Evolutionary conservation across 2,329 filamentous ascomycete species (phyloP).

Genomic region (Aspergillus fischeri): DNA sequence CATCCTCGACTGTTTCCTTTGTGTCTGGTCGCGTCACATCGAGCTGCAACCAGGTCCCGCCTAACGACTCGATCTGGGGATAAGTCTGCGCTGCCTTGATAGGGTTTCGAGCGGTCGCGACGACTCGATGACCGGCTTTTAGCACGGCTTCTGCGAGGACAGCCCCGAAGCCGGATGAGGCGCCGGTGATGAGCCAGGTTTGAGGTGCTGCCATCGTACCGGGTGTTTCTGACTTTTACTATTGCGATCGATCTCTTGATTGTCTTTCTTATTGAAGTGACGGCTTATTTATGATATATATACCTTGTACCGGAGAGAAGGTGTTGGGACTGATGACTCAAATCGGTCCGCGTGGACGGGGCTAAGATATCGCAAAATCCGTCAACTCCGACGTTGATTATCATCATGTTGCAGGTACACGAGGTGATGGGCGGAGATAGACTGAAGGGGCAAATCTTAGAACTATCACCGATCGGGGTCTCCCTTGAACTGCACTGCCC

Average conservation of each 20-base stretch:
- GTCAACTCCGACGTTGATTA: not conserved
- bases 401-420: not conserved
- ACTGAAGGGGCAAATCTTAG: not conserved
- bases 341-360: too few relatives aligned
- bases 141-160: constrained; percentile 45
- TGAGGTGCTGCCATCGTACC: not conserved
- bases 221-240: not conserved
- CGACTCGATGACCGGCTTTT: constrained; percentile 45
- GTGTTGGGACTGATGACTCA: too few relatives aligned
- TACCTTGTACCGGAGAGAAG: too few relatives aligned
- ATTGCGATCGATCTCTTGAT: not conserved
- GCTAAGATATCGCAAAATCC: not conserved
- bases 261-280: not conserved
- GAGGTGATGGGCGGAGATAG: not conserved
- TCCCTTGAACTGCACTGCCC: too few relatives aligned
- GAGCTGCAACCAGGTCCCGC: constrained; percentile 6
- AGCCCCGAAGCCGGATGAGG: constrained; percentile 50
- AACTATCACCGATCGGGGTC: too few relatives aligned
- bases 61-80: constrained; percentile 2
- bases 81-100: constrained; percentile 12
- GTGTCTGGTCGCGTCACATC: constrained; percentile 11
- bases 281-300: too few relatives aligned
- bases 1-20: not conserved
- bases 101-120: constrained; percentile 47
- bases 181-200: constrained; percentile 54